These are phyloP conservation scores for Marasmius fiardii DNA, from an alignment of 1,284 basidiomycete genomes.

Conservation along the genomic window DNA sequence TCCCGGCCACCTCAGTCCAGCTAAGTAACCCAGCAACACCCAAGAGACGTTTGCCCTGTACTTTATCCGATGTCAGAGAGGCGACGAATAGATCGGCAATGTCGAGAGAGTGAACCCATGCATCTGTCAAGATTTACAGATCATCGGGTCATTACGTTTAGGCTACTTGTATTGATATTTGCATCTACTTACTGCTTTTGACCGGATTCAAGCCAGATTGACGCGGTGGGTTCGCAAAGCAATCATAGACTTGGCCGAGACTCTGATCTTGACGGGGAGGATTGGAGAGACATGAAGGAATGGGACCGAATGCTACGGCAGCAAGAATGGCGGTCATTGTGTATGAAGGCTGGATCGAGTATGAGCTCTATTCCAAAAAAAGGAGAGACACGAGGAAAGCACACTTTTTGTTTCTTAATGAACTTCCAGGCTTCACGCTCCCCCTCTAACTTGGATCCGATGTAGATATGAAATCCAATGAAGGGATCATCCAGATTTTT, in stretches of 20 bases:
- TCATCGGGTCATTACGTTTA: no score
- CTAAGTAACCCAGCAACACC: not conserved
- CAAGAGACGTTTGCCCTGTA: not conserved
- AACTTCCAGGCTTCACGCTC: not conserved
- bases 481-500: not conserved
- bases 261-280: slow-evolving; percentile 1
- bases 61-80: not conserved
- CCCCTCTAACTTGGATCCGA: not conserved
- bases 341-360: not conserved
- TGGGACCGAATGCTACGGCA: not conserved
- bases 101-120: not conserved
- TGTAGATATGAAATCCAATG: not conserved
- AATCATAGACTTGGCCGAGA: not conserved
- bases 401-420: not conserved
- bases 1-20: not conserved
- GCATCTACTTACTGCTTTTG: not conserved
- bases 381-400: not conserved
- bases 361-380: no score
- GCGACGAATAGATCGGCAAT: not conserved
- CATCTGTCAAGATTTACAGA: not conserved
- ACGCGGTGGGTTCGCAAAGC: not conserved
- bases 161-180: not conserved
- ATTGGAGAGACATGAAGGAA: not conserved
- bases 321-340: not conserved
- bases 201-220: not conserved